These are phyloP conservation scores for Sphagnurus paluster DNA, from an alignment of 1,284 basidiomycete species.

Conservation along the genomic window DNA sequence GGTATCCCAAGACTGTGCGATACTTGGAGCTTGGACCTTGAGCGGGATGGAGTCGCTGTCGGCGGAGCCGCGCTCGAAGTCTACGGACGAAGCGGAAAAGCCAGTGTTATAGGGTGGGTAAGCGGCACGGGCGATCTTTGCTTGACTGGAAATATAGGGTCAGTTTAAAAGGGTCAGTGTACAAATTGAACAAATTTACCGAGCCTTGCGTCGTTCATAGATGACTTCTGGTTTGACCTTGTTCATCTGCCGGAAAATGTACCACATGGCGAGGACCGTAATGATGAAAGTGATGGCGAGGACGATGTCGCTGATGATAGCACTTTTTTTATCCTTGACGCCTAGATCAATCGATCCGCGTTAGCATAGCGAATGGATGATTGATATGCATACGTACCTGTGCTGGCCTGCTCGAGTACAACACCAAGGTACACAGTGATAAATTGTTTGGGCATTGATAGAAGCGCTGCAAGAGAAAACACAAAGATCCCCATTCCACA, in stretches of 20 bases:
- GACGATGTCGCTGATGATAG: constrained; percentile 64
- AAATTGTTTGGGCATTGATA: constrained; percentile 80
- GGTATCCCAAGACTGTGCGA: constrained; percentile 20
- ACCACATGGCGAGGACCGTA: constrained; percentile 82
- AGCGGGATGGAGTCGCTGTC: constrained; percentile 23
- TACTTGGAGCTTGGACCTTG: constrained; percentile 14
- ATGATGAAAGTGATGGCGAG: constrained; percentile 66
- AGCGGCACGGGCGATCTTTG: constrained; percentile 39
- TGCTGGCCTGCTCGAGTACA: constrained; percentile 48
- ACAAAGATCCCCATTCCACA: constrained; percentile 76
- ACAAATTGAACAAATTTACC: constrained; percentile 37
- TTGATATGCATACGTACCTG: constrained; percentile 30
- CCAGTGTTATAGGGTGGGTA: constrained; percentile 22
- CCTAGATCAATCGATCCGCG: constrained; percentile 30
- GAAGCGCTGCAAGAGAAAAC: constrained; percentile 69
- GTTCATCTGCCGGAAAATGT: constrained; percentile 77
- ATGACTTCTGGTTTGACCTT: constrained; percentile 74
- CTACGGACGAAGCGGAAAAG: constrained; percentile 26
- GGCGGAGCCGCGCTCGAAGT: constrained; percentile 21
- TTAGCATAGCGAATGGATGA: neutral
- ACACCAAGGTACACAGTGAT: constrained; percentile 77
- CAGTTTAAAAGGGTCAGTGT: neutral
- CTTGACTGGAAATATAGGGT: constrained; percentile 39
- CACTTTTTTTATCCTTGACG: constrained; percentile 44
- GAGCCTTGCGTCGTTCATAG: constrained; percentile 68